These are phyloP conservation scores for Xylaria venustula DNA, from an alignment of 495 filamentous ascomycete genomes.

Conservation along the genomic window DNA sequence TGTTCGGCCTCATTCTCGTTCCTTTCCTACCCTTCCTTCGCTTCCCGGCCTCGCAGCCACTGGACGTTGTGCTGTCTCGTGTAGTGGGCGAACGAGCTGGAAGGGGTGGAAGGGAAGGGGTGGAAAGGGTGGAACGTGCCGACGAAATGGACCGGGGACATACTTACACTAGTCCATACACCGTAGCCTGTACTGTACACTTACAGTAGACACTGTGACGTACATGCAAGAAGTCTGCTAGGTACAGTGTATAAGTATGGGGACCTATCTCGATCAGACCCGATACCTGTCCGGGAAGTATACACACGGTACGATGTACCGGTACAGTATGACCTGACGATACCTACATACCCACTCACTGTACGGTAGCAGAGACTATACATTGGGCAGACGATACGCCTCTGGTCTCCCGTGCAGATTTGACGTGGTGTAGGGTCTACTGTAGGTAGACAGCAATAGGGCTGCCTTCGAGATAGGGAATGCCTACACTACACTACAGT, in stretches of 20 bases:
- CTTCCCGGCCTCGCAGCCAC: constrained; percentile 12
- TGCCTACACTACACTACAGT: neutral
- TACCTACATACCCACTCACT: neutral
- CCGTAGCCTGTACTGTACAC: too few species aligned
- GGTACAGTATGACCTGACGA: constrained; percentile 6
- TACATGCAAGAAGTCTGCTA: too few species aligned
- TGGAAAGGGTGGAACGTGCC: constrained; percentile 7
- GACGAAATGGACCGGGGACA: constrained; percentile 1
- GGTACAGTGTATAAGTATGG: too few species aligned
- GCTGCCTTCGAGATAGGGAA: constrained; percentile 3
- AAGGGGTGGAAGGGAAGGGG: neutral
- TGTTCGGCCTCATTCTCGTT: constrained; percentile 12
- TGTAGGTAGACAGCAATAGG: constrained; percentile 11
- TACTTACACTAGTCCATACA: too few species aligned
- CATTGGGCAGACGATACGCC: neutral
- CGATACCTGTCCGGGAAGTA: neutral
- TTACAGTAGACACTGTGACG: too few species aligned
- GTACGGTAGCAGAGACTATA: too few species aligned
- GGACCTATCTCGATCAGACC: neutral
- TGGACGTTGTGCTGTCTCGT: constrained; percentile 2
- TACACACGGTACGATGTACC: neutral
- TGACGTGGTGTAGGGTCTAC: too few species aligned
- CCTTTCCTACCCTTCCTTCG: constrained; percentile 11
- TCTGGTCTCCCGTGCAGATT: too few species aligned
- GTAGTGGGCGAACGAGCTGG: constrained; percentile 5